Conservation (phyloP, 345 rosid species). For the Eucalyptus cloeziana region DNA sequence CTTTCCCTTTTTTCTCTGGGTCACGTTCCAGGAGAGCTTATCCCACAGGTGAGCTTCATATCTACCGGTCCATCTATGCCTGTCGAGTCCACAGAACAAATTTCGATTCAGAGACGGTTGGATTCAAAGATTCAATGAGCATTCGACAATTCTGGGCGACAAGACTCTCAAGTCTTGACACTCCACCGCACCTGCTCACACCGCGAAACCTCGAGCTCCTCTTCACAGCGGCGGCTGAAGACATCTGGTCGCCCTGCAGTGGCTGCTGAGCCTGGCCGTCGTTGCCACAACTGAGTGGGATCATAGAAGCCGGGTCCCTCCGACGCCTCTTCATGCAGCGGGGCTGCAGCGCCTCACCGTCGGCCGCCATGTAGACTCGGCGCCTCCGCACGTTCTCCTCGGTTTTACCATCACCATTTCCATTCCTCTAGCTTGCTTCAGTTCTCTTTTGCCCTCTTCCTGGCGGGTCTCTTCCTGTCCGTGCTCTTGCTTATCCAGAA, state of each 20-base stretch:
- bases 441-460: background rate
- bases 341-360: background rate
- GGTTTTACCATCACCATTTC: slow-evolving; percentile 26
- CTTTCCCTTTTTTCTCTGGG: slow-evolving; percentile 60
- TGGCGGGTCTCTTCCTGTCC: background rate
- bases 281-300: background rate
- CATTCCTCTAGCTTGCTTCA: background rate
- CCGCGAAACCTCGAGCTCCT: slow-evolving; percentile 70
- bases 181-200: slow-evolving; percentile 11
- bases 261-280: slow-evolving; percentile 1
- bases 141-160: background rate
- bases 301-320: background rate
- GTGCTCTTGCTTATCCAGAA: background rate
- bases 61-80: slow-evolving; percentile 62
- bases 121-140: background rate
- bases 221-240: slow-evolving; percentile 25
- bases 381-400: slow-evolving; percentile 13
- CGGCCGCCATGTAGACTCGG: background rate
- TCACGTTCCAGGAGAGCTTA: slow-evolving; percentile 49
- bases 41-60: slow-evolving; percentile 72
- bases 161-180: too few species aligned
- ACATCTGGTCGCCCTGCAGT: slow-evolving; percentile 2
- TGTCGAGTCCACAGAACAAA: background rate
- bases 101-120: background rate
- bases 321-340: background rate